A percentile compares a stretch with the other conserved stretches of the same genome.
Conservation (phyloP, 805 yeast genomes). For the Debaryomyces castellii region DNA sequence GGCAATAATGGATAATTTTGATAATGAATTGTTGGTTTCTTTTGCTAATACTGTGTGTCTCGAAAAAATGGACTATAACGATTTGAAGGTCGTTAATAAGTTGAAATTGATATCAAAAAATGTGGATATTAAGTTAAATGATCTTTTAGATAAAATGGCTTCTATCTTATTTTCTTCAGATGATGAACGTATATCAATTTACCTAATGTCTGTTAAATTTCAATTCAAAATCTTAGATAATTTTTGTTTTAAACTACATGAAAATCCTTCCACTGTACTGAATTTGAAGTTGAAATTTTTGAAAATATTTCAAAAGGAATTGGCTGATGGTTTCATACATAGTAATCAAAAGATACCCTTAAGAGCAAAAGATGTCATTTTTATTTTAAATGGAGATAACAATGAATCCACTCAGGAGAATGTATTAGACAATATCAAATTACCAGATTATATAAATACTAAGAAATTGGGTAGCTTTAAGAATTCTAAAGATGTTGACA, state of each 20-base stretch:
- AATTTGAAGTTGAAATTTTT: conserved; percentile 10
- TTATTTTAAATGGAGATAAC: conserved; percentile 4
- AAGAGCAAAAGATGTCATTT: conserved; percentile 12
- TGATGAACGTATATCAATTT: conserved; percentile 30
- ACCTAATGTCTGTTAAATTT: conserved; percentile 27
- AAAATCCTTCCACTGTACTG: conserved; percentile 2
- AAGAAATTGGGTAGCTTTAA: conserved; percentile 18
- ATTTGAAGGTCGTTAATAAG: conserved; percentile 1
- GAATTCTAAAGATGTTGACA: conserved; percentile 1
- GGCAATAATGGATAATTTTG: conserved; percentile 8
- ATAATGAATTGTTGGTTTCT: conserved; percentile 6
- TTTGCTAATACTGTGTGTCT: conserved; percentile 5
- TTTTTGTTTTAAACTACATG: conserved; percentile 6
- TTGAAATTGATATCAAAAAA: conserved; percentile 11
- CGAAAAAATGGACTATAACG: neutral
- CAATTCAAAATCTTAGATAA: conserved; percentile 25
- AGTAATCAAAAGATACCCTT: conserved; percentile 1
- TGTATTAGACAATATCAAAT: conserved; percentile 31
- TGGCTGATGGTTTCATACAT: conserved; percentile 14
- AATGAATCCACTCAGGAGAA: conserved; percentile 10
- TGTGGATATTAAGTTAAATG: conserved; percentile 21
- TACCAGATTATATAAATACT: conserved; percentile 39
- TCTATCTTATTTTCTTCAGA: conserved; percentile 26
- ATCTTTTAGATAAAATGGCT: conserved; percentile 26
- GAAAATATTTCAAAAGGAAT: conserved; percentile 10